A percentile compares a stretch with the other conserved stretches of the same genome.
phyloP scores from a whole-genome alignment of 495 filamentous ascomycete species.

The Coniosporium apollinis region DNA sequence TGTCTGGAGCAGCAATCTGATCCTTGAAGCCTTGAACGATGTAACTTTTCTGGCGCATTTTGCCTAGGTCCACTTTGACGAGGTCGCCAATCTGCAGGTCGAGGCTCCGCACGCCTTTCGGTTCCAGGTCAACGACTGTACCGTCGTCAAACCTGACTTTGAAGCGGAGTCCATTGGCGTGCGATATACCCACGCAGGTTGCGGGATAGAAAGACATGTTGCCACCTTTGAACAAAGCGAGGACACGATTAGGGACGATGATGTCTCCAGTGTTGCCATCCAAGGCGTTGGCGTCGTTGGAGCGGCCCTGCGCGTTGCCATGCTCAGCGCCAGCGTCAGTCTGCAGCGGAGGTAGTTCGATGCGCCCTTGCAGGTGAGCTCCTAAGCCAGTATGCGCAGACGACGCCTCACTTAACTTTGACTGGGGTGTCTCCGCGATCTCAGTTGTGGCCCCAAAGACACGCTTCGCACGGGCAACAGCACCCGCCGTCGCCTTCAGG shows the following conservation, averaged over 20 bases:
- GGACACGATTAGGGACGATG: conserved; percentile 17
- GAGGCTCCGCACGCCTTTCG: conserved; percentile 13
- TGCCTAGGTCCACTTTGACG: conserved; percentile 23
- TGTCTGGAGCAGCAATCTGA: conserved; percentile 3
- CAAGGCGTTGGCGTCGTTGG: neutral
- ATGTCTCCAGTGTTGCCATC: conserved; percentile 2
- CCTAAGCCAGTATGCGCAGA: too few species aligned
- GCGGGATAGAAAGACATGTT: conserved; percentile 23
- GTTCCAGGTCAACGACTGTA: conserved; percentile 12
- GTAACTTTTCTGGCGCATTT: conserved; percentile 21
- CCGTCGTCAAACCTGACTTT: conserved; percentile 27
- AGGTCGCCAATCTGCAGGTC: conserved; percentile 23
- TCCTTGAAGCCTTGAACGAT: conserved; percentile 23
- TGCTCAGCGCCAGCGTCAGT: neutral
- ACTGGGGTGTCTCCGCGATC: conserved; percentile 2
- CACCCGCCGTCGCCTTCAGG: neutral
- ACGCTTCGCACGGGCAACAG: neutral
- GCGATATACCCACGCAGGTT: conserved; percentile 17
- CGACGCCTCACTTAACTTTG: too few species aligned
- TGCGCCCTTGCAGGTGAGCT: neutral
- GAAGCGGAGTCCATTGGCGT: conserved; percentile 3
- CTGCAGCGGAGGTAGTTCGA: neutral
- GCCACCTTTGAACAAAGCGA: conserved; percentile 24
- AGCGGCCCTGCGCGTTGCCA: neutral
- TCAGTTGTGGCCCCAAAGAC: neutral